phyloP scores from a whole-genome alignment of 257 asterid genomes.

The Solanum dulcamara region DNA sequence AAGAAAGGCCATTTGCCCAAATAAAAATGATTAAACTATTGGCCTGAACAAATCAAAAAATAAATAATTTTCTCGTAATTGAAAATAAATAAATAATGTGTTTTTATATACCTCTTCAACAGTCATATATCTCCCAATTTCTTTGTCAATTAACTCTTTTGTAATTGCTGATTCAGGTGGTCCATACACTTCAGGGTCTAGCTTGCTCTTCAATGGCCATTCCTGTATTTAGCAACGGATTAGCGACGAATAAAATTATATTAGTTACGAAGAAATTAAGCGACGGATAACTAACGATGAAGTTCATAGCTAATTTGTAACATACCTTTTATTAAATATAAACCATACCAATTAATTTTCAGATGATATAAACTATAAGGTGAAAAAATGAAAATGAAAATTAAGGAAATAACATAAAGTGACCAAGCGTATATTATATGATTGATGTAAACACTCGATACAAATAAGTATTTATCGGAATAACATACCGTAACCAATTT shows the following conservation, averaged over 20 bases:
- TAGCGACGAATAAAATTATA: neutral
- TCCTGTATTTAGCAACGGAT: slow-evolving; percentile 19
- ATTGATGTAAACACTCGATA: neutral
- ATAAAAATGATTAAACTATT: neutral
- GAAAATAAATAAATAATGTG: neutral
- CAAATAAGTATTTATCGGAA: neutral
- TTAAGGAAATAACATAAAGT: neutral
- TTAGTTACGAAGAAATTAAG: neutral
- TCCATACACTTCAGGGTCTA: slow-evolving; percentile 60
- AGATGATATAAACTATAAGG: neutral
- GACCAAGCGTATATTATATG: neutral
- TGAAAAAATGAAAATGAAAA: neutral
- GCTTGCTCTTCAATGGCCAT: slow-evolving; percentile 67
- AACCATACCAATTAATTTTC: neutral
- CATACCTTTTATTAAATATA: neutral
- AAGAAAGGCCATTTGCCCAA: neutral
- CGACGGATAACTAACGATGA: neutral
- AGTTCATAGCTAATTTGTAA: no score
- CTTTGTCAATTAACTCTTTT: slow-evolving; percentile 29
- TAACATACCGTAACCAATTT: slow-evolving; percentile 41
- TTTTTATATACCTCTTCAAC: slow-evolving; percentile 38
- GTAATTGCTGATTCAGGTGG: slow-evolving; percentile 64
- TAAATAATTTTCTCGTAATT: no score
- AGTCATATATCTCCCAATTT: slow-evolving; percentile 32
- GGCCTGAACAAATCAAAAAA: neutral